Evolutionary conservation across 352 stramenopile species (phyloP).

Genomic region (Phytophthora pseudosyringae): DNA sequence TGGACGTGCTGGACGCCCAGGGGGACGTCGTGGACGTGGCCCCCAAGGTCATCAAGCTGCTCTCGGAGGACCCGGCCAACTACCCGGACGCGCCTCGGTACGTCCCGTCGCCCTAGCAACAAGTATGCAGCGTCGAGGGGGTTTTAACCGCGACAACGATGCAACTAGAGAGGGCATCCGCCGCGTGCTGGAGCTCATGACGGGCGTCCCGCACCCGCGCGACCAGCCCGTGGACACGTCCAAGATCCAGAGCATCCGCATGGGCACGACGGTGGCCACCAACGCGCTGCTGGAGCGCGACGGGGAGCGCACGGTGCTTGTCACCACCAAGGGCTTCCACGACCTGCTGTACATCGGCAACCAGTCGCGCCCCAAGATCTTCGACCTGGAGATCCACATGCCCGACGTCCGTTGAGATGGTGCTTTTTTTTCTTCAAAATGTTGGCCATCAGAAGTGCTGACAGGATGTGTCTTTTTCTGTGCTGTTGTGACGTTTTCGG

Average conservation of each 20-base stretch:
- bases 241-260: constrained; percentile 96
- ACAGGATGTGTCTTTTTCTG: constrained; percentile 6
- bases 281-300: constrained; percentile 98
- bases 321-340: constrained; percentile 96
- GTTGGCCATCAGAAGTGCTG: constrained; percentile 1
- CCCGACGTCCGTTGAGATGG: constrained; percentile 62
- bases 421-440: background rate
- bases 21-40: constrained; percentile 55
- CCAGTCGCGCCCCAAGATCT: constrained; percentile 98
- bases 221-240: constrained; percentile 87
- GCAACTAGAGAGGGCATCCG: constrained; percentile 90
- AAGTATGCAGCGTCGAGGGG: background rate
- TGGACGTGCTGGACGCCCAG: constrained; percentile 79
- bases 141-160: constrained; percentile 4
- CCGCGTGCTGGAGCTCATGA: constrained; percentile 95
- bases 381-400: constrained; percentile 95
- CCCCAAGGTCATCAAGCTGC: constrained; percentile 95
- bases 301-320: constrained; percentile 94
- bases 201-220: constrained; percentile 83
- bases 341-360: constrained; percentile 99
- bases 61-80: constrained; percentile 97
- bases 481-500: background rate
- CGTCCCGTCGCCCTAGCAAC: background rate
- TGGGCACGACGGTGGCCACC: constrained; percentile 99
- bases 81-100: constrained; percentile 97